These are phyloP conservation scores for Athelia sp. DNA, from an alignment of 1,284 basidiomycete species.

Conservation along the genomic window DNA sequence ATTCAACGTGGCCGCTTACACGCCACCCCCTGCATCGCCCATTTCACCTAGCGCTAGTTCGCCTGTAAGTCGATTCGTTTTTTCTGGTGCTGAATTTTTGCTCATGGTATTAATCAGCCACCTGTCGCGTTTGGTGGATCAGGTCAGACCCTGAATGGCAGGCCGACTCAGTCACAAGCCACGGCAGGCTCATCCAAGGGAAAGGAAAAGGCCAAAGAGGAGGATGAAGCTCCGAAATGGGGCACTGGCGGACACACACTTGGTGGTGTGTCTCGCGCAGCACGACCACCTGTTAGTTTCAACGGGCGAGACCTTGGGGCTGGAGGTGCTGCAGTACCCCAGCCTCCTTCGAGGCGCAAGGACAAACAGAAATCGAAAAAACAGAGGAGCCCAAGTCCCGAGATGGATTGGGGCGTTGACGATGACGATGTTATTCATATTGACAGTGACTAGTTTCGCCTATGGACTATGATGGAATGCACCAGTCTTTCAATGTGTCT, in stretches of 20 bases:
- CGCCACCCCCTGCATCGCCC: constrained; percentile 35
- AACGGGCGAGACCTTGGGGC: constrained; percentile 38
- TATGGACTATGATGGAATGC: not conserved
- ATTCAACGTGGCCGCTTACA: constrained; percentile 73
- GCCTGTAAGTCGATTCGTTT: constrained; percentile 20
- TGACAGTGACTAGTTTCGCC: constrained; percentile 58
- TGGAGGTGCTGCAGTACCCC: constrained; percentile 47
- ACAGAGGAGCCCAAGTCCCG: constrained; percentile 48
- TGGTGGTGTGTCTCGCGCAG: constrained; percentile 33
- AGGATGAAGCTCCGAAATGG: constrained; percentile 40
- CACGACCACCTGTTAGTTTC: constrained; percentile 28
- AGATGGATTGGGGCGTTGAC: constrained; percentile 74
- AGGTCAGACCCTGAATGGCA: constrained; percentile 51
- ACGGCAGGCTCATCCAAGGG: constrained; percentile 36
- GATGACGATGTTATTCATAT: constrained; percentile 72
- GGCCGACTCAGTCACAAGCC: constrained; percentile 21
- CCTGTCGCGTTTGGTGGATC: constrained; percentile 42
- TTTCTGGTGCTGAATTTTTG: constrained; percentile 10
- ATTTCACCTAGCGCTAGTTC: constrained; percentile 8
- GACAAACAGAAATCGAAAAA: constrained; percentile 26
- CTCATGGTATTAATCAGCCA: constrained; percentile 20
- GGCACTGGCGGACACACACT: constrained; percentile 53
- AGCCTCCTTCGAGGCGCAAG: constrained; percentile 32
- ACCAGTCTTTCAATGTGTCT: not conserved
- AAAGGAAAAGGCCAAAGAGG: constrained; percentile 34